Evolutionary conservation across 371 early-diverging fungal species (phyloP), one percentile per base, ranked within the genome.

Genomic region (Basidiobolus meristosporus): DNA sequence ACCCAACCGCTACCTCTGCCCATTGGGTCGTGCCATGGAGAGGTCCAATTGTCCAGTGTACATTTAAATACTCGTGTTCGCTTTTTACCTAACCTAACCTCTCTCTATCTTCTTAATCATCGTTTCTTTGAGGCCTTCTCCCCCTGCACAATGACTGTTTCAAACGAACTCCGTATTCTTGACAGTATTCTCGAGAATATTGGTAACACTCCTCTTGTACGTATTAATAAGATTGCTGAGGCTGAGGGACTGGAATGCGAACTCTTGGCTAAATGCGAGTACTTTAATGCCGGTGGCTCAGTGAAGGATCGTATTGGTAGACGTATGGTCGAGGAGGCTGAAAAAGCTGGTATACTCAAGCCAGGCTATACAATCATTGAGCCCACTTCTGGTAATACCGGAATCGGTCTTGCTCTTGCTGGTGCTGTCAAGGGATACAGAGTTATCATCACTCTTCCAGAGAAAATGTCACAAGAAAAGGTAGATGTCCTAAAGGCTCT

Each of bases 401-500:
- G 83, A 44, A 89, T 90, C 51, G 88, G 86, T 36, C 63, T 93
- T 31, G 95, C 92, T 18, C 63, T 91, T 28, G 76, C 90, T 36
- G 90, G 82, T 36, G 96, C 96, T 23, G 86, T 92, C 43, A 95
- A 89, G 67, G 96, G 96, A 7, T 97, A 97, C 62, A 75, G 82
- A 41, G 77, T 82, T 47, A 89, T 97, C 48, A 95, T 92, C 53
- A 95, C 95, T 2, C 60, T 97, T 32, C 96, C 98, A 14, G 95
- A 97, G 56, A 95, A 92, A 63, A 95, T 95, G 93, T 82, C 83
- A 30, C 83, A 90, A 62, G 98, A 97, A 54, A 93, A 93, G 69
- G 85, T 93, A 12, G 92, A 90, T 56, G 85, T 95, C 0, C 67
- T 97, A 45, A 95, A 92, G 57, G 91, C 90, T 3, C 64, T 95